Base-by-base conservation (phyloP, 2,329 filamentous ascomycete genomes). In the Xylaria sp. region DNA sequence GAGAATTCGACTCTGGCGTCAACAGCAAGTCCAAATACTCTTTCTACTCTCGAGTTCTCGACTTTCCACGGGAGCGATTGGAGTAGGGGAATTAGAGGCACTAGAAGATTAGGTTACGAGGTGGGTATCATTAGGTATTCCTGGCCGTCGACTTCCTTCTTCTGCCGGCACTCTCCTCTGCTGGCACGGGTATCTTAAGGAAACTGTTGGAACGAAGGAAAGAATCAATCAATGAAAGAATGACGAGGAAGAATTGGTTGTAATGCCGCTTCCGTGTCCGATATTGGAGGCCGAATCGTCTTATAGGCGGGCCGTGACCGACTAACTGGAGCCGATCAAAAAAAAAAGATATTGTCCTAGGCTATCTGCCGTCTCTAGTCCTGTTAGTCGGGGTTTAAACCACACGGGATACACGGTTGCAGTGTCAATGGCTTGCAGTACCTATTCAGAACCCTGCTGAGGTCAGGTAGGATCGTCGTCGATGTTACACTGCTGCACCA, bases 221-320 rank as follows among this genome's bases (percentile, higher is more conserved):
- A 53, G 23, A 63, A 50, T n/a, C n/a, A n/a, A n/a, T n/a, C n/a
- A n/a, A n/a, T 39, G 36, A 53, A 53, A 8, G 53, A 58, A 45
- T 39, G 39, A n/a, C 23, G 39, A 58, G 15, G 30, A 55, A 32
- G 50, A 53, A 55, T 61, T 23, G 63, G 56, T 68, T 34, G 62
- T 41, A 57, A 65, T 68, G 69, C 69, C 69, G 70, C 71, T 72
- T 71, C 69, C 69, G 70, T 70, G 61, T 66, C 61, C 57, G 68
- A 67, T 65, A 65, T 63, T 67, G 69, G 65, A 70, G 66, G 64
- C 56, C 67, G 71, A 61, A 71, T 73, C 67, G 69, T 69, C 55
- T 23, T 63, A 48, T 50, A 34, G 55, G 60, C 55, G 45, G 67
- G 55, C 48, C 30, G 61, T 65, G 43, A 36, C 65, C 63, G 60